phyloP scores from a whole-genome alignment of 2,329 filamentous ascomycete species.

The Ophiostoma australiae region DNA sequence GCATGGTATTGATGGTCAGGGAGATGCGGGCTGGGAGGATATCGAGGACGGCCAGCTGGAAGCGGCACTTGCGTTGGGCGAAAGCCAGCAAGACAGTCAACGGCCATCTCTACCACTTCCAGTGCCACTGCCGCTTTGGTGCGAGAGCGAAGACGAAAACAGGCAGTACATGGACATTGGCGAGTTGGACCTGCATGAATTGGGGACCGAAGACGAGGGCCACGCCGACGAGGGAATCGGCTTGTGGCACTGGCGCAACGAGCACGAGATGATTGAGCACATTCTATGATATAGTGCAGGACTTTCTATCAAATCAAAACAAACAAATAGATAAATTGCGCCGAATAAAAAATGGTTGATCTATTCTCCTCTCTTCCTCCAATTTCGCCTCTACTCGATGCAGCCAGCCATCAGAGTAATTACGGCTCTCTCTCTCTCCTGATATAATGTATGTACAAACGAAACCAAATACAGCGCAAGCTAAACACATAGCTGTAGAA shows the following conservation, averaged over 20 bases:
- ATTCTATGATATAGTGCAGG: neutral
- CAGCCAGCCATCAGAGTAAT: constrained; percentile 26
- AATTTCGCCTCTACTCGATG: constrained; percentile 20
- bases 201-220: neutral
- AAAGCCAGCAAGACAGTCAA: neutral
- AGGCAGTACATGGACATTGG: constrained; percentile 19
- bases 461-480: neutral
- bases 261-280: constrained; percentile 12
- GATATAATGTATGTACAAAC: neutral
- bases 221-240: constrained; percentile 11
- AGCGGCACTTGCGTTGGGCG: neutral
- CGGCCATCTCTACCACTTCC: neutral
- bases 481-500: neutral
- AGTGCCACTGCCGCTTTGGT: too few relatives aligned
- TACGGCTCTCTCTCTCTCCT: neutral
- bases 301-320: neutral
- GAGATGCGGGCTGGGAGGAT: constrained; percentile 18
- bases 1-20: neutral
- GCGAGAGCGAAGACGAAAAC: neutral
- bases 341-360: neutral
- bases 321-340: neutral
- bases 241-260: constrained; percentile 18
- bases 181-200: neutral
- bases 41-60: constrained; percentile 22
- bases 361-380: neutral